Conservation (phyloP, 2,329 filamentous ascomycete genomes). For the Claviceps digitariae region DNA sequence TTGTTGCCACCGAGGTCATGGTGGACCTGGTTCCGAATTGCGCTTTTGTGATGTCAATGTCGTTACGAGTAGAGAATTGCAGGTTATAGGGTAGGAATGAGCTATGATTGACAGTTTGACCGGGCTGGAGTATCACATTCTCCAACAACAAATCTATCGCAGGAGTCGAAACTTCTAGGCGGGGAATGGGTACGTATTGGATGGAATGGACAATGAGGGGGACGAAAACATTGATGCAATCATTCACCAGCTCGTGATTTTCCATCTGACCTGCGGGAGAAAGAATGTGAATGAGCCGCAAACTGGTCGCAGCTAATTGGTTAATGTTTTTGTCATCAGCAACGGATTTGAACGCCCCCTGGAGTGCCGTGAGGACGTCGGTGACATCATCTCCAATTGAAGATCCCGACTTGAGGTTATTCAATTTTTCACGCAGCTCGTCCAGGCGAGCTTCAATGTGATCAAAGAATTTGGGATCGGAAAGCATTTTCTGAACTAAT, state of each 20-base stretch:
- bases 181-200: conserved; percentile 80
- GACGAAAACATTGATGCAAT: conserved; percentile 67
- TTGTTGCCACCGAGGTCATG: conserved; percentile 57
- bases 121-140: conserved; percentile 82
- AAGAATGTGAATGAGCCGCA: conserved; percentile 55
- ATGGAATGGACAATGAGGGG: conserved; percentile 64
- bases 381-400: conserved; percentile 62
- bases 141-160: conserved; percentile 77
- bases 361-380: conserved; percentile 53
- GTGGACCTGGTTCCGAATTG: conserved; percentile 46
- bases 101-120: conserved; percentile 66
- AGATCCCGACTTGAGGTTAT: conserved; percentile 53
- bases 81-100: conserved; percentile 83
- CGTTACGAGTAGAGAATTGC: conserved; percentile 70
- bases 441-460: conserved; percentile 46
- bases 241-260: conserved; percentile 60
- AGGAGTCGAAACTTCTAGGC: conserved; percentile 75
- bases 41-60: conserved; percentile 72
- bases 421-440: conserved; percentile 37
- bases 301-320: conserved; percentile 51
- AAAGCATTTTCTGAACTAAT: conserved; percentile 67
- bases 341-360: conserved; percentile 54
- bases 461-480: conserved; percentile 75
- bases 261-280: conserved; percentile 50
- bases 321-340: conserved; percentile 58